Base-by-base conservation (phyloP, 495 filamentous ascomycete genomes). In the Durotheca rogersii region DNA sequence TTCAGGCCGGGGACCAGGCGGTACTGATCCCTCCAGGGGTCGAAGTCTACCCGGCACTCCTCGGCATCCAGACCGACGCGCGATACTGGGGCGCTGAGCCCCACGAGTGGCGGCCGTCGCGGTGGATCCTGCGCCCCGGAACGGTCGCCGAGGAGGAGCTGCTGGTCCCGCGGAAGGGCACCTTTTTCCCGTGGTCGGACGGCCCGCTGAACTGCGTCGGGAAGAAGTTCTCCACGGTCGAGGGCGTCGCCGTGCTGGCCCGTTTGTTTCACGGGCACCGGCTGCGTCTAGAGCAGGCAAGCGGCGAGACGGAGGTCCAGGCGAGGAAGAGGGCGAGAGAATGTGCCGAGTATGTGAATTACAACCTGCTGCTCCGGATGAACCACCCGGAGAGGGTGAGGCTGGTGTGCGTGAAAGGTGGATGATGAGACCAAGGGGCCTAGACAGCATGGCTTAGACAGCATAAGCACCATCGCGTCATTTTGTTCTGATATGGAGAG, bases 151-250 rank as follows among this genome's bases (percentile, higher is more conserved):
- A 53, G 9, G 41, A 61, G n/a, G 60, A 68, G 17, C 15, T 74
- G 9, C 54, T 67, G 9, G 46, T 41, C 1, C 69, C 71, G 1
- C 7, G 49, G 1, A 67, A 69, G 32, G 70, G 71, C 0, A 64
- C 67, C 0, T 82, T 67, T 41, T 16, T 78, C 2, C 68, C 72
- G 0, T 82, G 77, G 77, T 73, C 76, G 1, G 69, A 68, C 0
- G 77, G 77, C 5, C 55, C 68, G 1, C 59, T 72, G 0, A 54
- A 70, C 19, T 80, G 77, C 44, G 74, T 77, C 5, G 79, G 77
- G 0, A 65, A 67, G 50, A 80, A 76, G 41, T 76, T 80, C 48
- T 61, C 72, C 0, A 70, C 78, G 47, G 79, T 80, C 0, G 77
- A 81, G 48, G 77, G 78, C 48, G 76, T 79, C 2, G 76, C 75